Base-by-base conservation (phyloP, 371 early-diverging fungal genomes). In the Gilbertella persicaria region DNA sequence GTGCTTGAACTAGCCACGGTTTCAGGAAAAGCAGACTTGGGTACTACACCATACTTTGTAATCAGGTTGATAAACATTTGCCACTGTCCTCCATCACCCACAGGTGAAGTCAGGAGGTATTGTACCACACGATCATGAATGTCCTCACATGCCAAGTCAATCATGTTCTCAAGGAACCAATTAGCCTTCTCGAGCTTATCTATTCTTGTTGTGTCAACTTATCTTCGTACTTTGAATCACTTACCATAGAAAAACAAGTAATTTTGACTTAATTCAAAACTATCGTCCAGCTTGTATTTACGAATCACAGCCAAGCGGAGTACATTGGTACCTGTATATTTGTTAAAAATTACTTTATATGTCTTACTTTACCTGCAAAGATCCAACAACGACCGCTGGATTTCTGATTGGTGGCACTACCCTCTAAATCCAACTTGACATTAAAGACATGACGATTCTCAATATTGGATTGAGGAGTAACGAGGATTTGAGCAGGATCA, bases 331-430 rank as follows among this genome's bases (percentile, higher is more conserved):
- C 71, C 67, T 67, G 20, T 1, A n/a, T n/a, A n/a, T n/a, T n/a
- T n/a, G n/a, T 26, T 29, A 45, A 38, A 38, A 39, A 13, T 16
- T 38, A 37, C 12, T 2, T 28, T 16, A 16, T 26, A 29, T 30
- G 16, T 50, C 72, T 71, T 14, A 24, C 73, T 84, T 83, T 66
- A 45, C 86, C 91, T 17, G 92, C 92, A 78, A 92, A 92, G 33
- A 92, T 58, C 92, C 92, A 92, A 76, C 92, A 92, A 14, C 92
- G 82, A 16, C 92, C 92, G n/a, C 85, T 84, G 58, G 73, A 72
- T 59, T 84, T 84, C 67, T 92, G 92, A 71, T 91, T 85, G 19
- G 92, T 92, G 36, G 84, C 83, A 42, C 67, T 56, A 35, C 79
- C 80, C 62, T 88, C 88, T 7, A 73, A 35, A 5, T 81, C 80